phyloP scores from a whole-genome alignment of 345 rosid species.

The Populus ilicifolia region DNA sequence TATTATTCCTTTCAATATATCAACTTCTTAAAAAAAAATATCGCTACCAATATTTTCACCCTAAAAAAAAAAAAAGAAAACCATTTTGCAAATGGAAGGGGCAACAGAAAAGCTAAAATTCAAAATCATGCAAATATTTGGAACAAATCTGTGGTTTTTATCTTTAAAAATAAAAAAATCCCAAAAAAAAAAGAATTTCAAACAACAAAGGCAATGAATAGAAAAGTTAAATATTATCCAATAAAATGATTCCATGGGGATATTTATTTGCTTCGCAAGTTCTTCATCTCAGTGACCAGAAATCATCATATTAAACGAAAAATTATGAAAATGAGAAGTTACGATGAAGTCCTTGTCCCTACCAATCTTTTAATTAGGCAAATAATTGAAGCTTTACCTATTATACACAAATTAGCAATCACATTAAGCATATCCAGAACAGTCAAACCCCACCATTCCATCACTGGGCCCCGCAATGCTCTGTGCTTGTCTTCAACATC shows the following conservation, averaged over 20 bases:
- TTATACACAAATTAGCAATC: not conserved
- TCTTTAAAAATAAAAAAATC: not conserved
- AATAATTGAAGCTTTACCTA: not conserved
- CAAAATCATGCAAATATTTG: not conserved
- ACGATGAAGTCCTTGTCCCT: not conserved
- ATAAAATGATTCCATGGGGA: not conserved
- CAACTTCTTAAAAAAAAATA: too few species aligned
- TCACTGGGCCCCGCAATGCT: constrained; percentile 3
- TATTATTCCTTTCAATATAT: too few species aligned
- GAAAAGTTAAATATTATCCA: not conserved
- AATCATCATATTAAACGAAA: not conserved
- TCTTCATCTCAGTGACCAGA: not conserved
- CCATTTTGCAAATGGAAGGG: not conserved
- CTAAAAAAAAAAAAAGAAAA: too few species aligned
- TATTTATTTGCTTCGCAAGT: constrained; percentile 2
- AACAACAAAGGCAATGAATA: not conserved
- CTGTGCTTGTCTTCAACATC: not conserved
- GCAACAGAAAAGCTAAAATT: not conserved
- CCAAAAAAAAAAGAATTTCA: not conserved
- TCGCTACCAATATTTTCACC: not conserved
- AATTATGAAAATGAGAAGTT: not conserved
- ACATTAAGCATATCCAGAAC: not conserved
- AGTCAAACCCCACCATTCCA: constrained; percentile 7
- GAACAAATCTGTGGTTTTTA: not conserved
- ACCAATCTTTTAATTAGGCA: not conserved